Evolutionary conservation across 2,329 filamentous ascomycete genomes (phyloP), one percentile per base, ranked within the genome.

Genomic region (Amylocarpus encephaloides): DNA sequence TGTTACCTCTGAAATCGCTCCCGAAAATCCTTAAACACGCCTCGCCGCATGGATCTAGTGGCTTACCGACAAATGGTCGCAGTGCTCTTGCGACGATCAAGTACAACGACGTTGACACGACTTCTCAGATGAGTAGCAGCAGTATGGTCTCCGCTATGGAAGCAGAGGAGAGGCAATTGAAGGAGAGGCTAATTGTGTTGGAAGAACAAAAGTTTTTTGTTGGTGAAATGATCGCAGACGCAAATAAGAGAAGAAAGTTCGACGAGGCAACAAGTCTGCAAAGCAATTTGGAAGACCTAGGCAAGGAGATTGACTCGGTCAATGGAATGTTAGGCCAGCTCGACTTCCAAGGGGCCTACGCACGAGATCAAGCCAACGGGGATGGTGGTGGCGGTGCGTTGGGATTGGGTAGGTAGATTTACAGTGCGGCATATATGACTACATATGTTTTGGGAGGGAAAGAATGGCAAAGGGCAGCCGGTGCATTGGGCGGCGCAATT

Each of bases 161-260:
- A 65, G 75, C 75, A 0, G 83, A 87, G 63, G 84, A 87, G 64
- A 86, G 85, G 60, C 73, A 80, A n/a, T 67, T 87, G 1, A 75
- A 80, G 22, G 83, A 87, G 55, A 70, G 79, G 9, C 64, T 88
- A 10, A 86, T 87, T 35, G 77, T 88, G 1, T 69, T 88, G 0
- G 83, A 88, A 62, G 84, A 88, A 63, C 84, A 88, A 62, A 82
- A 81, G 60, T 88, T 87, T 64, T 76, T 88, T 59, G 83, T 88
- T 0, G 75, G 75, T 1, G 82, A 85, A 59, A 87, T 87, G 83
- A 77, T 87, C 22, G 78, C 76, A 0, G 79, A 84, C 62, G 84
- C 84, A 2, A 83, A 81, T 44, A 82, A 79, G 60, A 74, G 80
- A 51, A 73, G 84, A 30, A 80, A 79, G 55, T 87, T 86, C 55